Base-by-base conservation (phyloP, 768 basidiomycete species). In the Pleurotus cornucopiae region DNA sequence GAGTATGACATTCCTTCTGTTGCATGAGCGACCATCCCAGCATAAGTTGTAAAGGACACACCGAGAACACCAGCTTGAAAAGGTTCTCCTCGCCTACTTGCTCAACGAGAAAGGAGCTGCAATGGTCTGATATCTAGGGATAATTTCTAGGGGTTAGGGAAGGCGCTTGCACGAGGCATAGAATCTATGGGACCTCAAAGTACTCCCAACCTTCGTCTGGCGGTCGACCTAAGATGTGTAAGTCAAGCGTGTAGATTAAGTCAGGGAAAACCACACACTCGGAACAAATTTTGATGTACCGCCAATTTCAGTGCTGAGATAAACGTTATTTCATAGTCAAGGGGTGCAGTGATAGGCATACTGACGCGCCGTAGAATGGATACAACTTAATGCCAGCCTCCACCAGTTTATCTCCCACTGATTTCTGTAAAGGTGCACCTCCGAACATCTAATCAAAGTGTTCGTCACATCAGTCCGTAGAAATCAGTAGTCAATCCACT, bases 331-430 rank as follows among this genome's bases (percentile, higher is more conserved):
- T 38, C 12, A 6, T 57, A 11, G 11, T 21, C 2, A 7, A 18
- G 26, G 38, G 43, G 18, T 40, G 18, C 23, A 25, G 26, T 46
- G 13, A 34, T 39, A 18, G 18, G 14, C 34, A 41, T 18, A 61
- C 62, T 38, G 46, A 63, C 61, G 63, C 55, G 45, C 64, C 64
- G 39, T 62, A 65, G 38, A 62, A 61, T 7, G 58, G 57, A 21
- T 58, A 59, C 9, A 64, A 26, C 9, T 55, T 47, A 3, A 65
- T 58, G 13, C 63, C 64, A 23, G 59, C 45, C 5, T 23, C 16
- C 9, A 44, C 49, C 38, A 64, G 30, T 6, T 21, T 45, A 43
- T 64, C 63, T n/a, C 64, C 64, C 14, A 59, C 59, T 16, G 39
- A 59, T 44, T 57, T 62, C n/a, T 59, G 56, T 12, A 65, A 59